Conservation (phyloP, 805 yeast species). For the Lipomyces yamanashiensis region DNA sequence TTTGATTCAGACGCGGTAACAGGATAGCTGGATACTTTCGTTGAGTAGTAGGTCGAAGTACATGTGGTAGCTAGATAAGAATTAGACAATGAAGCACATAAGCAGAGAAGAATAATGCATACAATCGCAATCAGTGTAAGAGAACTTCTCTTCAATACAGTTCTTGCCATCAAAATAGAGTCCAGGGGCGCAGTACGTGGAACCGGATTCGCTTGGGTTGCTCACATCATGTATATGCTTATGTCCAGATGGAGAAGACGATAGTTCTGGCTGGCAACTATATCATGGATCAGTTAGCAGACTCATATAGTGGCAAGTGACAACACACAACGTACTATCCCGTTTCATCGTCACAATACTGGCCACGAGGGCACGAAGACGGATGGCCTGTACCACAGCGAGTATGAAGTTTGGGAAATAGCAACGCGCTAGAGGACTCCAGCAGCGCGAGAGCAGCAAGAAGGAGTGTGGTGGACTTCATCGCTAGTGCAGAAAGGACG, state of each 20-base stretch:
- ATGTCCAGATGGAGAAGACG: not conserved
- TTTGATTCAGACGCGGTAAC: not conserved
- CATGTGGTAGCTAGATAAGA: not conserved
- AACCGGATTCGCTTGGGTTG: not conserved
- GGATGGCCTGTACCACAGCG: not conserved
- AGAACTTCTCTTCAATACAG: not conserved
- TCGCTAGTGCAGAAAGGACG: not conserved
- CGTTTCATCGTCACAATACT: slow-evolving; percentile 6
- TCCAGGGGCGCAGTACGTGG: not conserved
- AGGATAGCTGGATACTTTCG: not conserved
- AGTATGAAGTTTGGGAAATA: slow-evolving; percentile 16
- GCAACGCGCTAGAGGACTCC: slow-evolving; percentile 4
- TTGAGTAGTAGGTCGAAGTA: slow-evolving; percentile 1
- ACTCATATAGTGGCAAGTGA: not conserved
- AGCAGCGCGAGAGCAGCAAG: not conserved
- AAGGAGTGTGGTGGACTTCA: not conserved
- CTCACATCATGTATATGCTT: not conserved
- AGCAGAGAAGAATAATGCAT: not conserved
- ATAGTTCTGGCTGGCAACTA: not conserved
- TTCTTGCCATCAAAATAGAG: not conserved
- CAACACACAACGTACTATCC: slow-evolving; percentile 4
- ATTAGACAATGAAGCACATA: not conserved
- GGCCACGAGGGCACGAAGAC: slow-evolving; percentile 23
- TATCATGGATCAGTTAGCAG: not conserved
- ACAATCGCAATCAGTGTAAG: not conserved